Conservation (phyloP, 2,329 filamentous ascomycete genomes). For the Phaeosphaeriaceae sp. region DNA sequence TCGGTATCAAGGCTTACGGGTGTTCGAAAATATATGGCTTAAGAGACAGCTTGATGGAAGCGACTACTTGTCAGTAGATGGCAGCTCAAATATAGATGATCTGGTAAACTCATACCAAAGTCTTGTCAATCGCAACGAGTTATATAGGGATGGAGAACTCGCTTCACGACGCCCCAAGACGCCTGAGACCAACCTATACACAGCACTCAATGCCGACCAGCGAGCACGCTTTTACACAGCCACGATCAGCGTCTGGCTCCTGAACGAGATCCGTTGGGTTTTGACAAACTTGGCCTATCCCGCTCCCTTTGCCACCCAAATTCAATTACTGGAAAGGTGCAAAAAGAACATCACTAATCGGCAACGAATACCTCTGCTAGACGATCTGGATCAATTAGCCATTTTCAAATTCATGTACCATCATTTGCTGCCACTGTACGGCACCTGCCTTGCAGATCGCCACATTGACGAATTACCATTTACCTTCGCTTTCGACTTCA, state of each 20-base stretch:
- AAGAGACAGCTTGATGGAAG: constrained; percentile 15
- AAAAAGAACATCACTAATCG: constrained; percentile 1
- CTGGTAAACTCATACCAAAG: constrained; percentile 2
- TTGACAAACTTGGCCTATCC: constrained; percentile 21
- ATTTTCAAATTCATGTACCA: constrained; percentile 34
- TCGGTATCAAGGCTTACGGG: constrained; percentile 31
- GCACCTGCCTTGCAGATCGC: constrained; percentile 19
- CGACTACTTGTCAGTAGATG: constrained; percentile 21
- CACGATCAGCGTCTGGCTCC: constrained; percentile 25
- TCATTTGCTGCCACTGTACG: constrained; percentile 28
- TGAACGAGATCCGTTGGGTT: constrained; percentile 35
- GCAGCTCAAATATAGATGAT: constrained; percentile 3
- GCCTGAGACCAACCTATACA: constrained; percentile 10
- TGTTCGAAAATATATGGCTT: constrained; percentile 31
- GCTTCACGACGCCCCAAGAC: constrained; percentile 1
- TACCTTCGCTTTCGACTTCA: constrained; percentile 21
- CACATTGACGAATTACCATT: constrained; percentile 19
- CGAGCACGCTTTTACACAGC: constrained; percentile 30
- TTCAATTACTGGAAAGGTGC: constrained; percentile 2
- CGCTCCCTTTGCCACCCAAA: constrained; percentile 4
- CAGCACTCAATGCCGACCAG: constrained; percentile 24
- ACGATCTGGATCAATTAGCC: constrained; percentile 26
- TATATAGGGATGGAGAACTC: constrained; percentile 7
- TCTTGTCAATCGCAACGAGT: constrained; percentile 10
- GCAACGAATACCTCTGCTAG: constrained; percentile 13